Base-by-base conservation (phyloP, 1,139 yeast species). In the Pichia inconspicua region DNA sequence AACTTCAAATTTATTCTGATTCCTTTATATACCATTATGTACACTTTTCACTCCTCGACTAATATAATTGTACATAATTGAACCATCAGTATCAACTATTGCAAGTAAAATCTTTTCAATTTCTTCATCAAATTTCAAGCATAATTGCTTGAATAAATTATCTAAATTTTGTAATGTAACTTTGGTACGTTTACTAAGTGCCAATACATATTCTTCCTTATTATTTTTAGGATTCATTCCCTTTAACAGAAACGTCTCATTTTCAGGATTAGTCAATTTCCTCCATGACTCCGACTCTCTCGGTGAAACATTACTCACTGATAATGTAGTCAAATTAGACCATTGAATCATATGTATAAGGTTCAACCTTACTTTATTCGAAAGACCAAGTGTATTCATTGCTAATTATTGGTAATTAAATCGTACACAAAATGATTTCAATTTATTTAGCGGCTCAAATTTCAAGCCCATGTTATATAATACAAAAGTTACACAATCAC, bases 21-120 rank as follows among this genome's bases (percentile, higher is more conserved):
- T 35, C 38, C 15, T n/a, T 9, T 35, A 35, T 35, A 35, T 15
- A 7, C 38, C 31, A 46, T 12, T 45, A 42, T 40, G 30, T 43
- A 35, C 43, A 31, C 74, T 76, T 10, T 73, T 75, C 17, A 82
- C 67, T 0, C 87, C 89, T 52, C 75, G 75, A 58, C 81, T 76
- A 37, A 82, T 72, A 56, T 78, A 73, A 58, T 83, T 83, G 58
- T 81, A 84, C 6, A 82, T 84, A 3, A 84, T 72, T 0, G 88
- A 80, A 0, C 85, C 82, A 61, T 83, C 90, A 47, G 72, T 72
- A 48, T 81, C 78, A 9, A 77, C 71, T 53, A 83, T 66, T 0
- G 78, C 88, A 60, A 81, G 63, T 0, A 81, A 67, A 2, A 83
- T 48, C 44, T 82, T 63, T 25, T 59, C 59, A 0, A 71, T 76